Evolutionary conservation across 2,329 filamentous ascomycete genomes (phyloP).

Genomic region (Colletotrichum sp.): DNA sequence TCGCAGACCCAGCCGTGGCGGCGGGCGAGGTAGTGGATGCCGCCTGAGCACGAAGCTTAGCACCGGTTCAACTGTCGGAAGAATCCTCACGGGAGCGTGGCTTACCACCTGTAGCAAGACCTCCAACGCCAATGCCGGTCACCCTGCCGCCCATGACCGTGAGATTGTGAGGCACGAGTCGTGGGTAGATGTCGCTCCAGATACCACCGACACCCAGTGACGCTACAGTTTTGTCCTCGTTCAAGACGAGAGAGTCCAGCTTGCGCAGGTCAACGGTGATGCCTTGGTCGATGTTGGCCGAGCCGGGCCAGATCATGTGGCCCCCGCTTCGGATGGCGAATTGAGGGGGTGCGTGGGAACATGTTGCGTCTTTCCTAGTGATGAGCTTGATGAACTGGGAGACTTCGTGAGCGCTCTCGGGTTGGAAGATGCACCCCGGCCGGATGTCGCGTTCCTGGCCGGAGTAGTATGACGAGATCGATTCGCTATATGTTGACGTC

Average conservation of each 20-base stretch:
- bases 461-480: conserved; percentile 8
- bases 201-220: not conserved
- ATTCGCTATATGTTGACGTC: not conserved
- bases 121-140: not conserved
- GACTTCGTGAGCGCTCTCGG: not conserved
- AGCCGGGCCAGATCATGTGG: not conserved
- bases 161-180: not conserved
- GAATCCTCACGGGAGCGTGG: fast-evolving
- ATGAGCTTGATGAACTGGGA: not conserved
- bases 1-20: conserved; percentile 48
- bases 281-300: conserved; percentile 9
- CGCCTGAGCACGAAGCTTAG: not conserved
- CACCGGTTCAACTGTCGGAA: fast-evolving
- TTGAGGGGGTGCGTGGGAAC: not conserved
- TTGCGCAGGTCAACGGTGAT: conserved; percentile 6
- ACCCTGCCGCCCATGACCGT: not conserved
- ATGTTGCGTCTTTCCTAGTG: not conserved
- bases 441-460: conserved; percentile 11
- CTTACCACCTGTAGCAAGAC: not conserved
- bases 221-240: not conserved
- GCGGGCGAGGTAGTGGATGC: conserved; percentile 25
- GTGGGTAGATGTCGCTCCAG: not conserved
- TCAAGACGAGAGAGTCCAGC: not conserved
- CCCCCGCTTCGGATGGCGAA: conserved; percentile 13
- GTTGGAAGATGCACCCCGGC: conserved; percentile 20